Evolutionary conservation across 805 yeast genomes (phyloP), one percentile per base, ranked within the genome.

Genomic region (Clavispora santaluciae): DNA sequence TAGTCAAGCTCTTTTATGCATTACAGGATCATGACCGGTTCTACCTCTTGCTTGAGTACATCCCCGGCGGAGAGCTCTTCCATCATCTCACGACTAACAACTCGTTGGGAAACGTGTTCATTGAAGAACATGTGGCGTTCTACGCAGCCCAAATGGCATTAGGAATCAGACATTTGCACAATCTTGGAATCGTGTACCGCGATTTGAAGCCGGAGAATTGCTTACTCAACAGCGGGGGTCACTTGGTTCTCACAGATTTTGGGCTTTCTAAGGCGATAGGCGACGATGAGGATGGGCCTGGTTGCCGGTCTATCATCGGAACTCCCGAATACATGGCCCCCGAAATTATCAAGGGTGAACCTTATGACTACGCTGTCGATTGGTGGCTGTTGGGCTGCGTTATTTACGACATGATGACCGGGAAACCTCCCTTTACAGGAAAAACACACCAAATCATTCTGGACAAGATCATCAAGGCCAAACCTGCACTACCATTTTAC

Each of bases 141-240:
- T 87, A 87, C 50, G 72, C 81, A 3, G 95, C 93, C 0, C 93
- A 88, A 54, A 81, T 87, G 65, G 79, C 86, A 5, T 71, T 84
- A 35, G 95, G 95, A 0, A 61, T 88, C 30, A 66, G 72, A 36
- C 95, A 89, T 60, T 66, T 88, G 20, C 96, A 88, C 57, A 70
- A 71, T 33, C 73, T 83, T 15, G 96, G 96, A 11, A 82, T 88
- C 16, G 90, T 88, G 4, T 89, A 88, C 54, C 75, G 96, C 31
- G 96, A 88, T 57, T 67, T 88, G 49, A 88, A 88, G 60, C 96
- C 96, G 5, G 96, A 88, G 60, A 88, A 88, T 55, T 89, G 95
- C 54, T 66, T 89, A 52, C 67, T 88, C 28, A 86, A 87, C 53
- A 67, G 78, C 2, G 60, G 69, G n/a, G 96, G 96, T 0, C 93